phyloP scores from a whole-genome alignment of 2,329 filamentous ascomycete genomes.

The Lachnellula occidentalis region DNA sequence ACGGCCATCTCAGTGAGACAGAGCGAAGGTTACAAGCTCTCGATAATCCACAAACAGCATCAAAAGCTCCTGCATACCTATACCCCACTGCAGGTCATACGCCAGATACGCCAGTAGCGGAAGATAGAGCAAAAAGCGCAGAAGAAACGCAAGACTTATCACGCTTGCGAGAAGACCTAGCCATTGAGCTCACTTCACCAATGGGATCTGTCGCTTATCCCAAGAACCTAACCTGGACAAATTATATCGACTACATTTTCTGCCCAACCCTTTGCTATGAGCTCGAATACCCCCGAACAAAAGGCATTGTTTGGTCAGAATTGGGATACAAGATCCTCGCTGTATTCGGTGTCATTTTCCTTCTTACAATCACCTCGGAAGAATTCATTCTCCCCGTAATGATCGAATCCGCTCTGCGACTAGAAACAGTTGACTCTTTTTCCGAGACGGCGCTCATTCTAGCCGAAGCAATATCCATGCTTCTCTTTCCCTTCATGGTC shows the following conservation, averaged over 20 bases:
- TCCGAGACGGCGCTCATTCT: conserved; percentile 73
- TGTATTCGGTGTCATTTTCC: conserved; percentile 93
- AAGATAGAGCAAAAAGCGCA: conserved; percentile 23
- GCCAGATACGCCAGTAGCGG: conserved; percentile 18
- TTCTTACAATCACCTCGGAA: conserved; percentile 84
- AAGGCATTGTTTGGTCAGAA: conserved; percentile 70
- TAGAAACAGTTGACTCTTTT: conserved; percentile 38
- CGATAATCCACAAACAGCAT: conserved; percentile 67
- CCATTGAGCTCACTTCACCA: conserved; percentile 84
- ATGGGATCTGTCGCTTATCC: conserved; percentile 88
- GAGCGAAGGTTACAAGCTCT: conserved; percentile 74
- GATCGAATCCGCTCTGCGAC: conserved; percentile 56
- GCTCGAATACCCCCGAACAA: conserved; percentile 83
- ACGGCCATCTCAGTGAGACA: conserved; percentile 87
- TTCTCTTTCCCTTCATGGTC: conserved; percentile 96
- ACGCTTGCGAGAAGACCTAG: conserved; percentile 77
- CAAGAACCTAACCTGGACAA: conserved; percentile 73
- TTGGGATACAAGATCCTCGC: conserved; percentile 81
- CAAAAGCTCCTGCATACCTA: conserved; percentile 65
- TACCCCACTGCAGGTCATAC: conserved; percentile 52
- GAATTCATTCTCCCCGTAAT: conserved; percentile 94
- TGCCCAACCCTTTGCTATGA: conserved; percentile 98
- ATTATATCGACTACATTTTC: conserved; percentile 81
- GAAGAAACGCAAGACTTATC: conserved; percentile 48
- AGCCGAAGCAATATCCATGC: conserved; percentile 81